phyloP scores from a whole-genome alignment of 2,329 filamentous ascomycete genomes.

The Hymenoscyphus repandus region DNA sequence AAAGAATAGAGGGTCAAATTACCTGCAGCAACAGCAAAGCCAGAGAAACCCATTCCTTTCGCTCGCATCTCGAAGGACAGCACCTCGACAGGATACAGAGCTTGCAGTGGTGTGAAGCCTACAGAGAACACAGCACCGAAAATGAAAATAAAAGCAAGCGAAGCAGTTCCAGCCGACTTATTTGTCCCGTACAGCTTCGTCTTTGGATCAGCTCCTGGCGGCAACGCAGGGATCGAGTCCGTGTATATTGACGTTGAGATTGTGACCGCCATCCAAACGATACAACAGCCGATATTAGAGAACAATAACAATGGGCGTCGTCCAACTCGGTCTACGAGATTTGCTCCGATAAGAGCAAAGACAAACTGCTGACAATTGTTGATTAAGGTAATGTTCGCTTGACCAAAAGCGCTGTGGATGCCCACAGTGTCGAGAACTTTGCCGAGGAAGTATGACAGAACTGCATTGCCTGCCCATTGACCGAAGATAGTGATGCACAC shows the following conservation, averaged over 20 bases:
- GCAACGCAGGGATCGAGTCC: conserved; percentile 18
- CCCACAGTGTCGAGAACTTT: conserved; percentile 48
- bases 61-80: conserved; percentile 49
- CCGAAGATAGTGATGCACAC: conserved; percentile 47
- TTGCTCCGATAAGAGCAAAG: conserved; percentile 49
- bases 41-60: conserved; percentile 47
- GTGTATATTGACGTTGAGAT: conserved; percentile 32
- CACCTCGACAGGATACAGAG: conserved; percentile 48
- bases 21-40: conserved; percentile 37
- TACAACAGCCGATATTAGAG: conserved; percentile 42
- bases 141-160: conserved; percentile 49
- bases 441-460: conserved; percentile 49
- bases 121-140: conserved; percentile 49
- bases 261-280: conserved; percentile 48
- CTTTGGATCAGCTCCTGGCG: conserved; percentile 7
- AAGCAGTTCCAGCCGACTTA: conserved; percentile 34
- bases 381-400: conserved; percentile 50
- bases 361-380: conserved; percentile 50
- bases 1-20: conserved; percentile 1
- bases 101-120: conserved; percentile 39
- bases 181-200: conserved; percentile 20
- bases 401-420: conserved; percentile 40
- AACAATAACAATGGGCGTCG: conserved; percentile 51
- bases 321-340: conserved; percentile 51
- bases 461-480: conserved; percentile 41